Percentiles rank a stretch among this genome's conserved stretches.
phyloP scores from a whole-genome alignment of 345 rosid species.

The Hypericum androsaemum region DNA sequence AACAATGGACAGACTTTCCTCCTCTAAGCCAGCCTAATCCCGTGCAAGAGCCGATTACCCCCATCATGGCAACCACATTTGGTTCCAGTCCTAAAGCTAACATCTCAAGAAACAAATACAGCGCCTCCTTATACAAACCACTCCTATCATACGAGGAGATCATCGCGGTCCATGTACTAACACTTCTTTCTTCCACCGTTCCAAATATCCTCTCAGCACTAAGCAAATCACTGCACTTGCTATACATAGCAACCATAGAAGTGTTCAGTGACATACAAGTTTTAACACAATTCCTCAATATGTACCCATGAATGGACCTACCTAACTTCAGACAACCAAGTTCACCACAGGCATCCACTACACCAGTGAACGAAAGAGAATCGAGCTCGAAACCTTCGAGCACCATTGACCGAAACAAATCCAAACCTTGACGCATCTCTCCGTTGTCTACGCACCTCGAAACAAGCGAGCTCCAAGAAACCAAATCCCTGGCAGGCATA shows the following conservation, averaged over 20 bases:
- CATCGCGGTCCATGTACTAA: slow-evolving; percentile 66
- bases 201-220: slow-evolving; percentile 50
- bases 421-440: slow-evolving; percentile 31
- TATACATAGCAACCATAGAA: slow-evolving; percentile 50
- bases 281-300: slow-evolving; percentile 27
- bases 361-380: slow-evolving; percentile 42
- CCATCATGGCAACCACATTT: slow-evolving; percentile 50
- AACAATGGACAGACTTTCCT: slow-evolving; percentile 73
- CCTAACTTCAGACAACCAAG: slow-evolving; percentile 33
- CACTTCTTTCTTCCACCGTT: slow-evolving; percentile 13
- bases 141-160: slow-evolving; percentile 54
- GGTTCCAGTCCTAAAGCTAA: slow-evolving; percentile 30
- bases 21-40: slow-evolving; percentile 41
- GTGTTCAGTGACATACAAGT: slow-evolving; percentile 34
- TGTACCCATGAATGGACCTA: slow-evolving; percentile 39
- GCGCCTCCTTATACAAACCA: slow-evolving; percentile 38
- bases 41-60: slow-evolving; percentile 57
- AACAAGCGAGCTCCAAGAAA: slow-evolving; percentile 65
- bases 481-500: slow-evolving; percentile 45
- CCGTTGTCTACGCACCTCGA: slow-evolving; percentile 44
- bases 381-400: slow-evolving; percentile 39
- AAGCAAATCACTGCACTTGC: slow-evolving; percentile 57
- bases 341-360: slow-evolving; percentile 48
- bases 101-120: slow-evolving; percentile 46
- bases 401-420: slow-evolving; percentile 35